Base-by-base conservation (phyloP, 768 basidiomycete genomes). In the Hydnomerulius pinastri region DNA sequence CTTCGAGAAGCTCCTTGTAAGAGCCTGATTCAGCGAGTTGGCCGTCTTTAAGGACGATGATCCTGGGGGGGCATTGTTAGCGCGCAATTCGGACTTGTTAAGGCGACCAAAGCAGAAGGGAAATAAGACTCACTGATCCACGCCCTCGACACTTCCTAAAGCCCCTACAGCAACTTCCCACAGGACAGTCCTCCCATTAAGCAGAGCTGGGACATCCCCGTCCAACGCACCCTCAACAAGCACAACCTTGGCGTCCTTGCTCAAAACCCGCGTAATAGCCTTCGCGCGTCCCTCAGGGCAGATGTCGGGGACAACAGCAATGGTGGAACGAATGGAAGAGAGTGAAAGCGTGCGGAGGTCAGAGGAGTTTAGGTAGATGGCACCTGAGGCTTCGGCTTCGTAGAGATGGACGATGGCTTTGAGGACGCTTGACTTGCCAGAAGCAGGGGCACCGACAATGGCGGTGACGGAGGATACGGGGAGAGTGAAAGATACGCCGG, bases 351-450 rank as follows among this genome's bases (percentile, higher is more conserved):
- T 83, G 28, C 88, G 84, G 47, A 98, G 89, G 59, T 97, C 90
- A 60, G 89, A 79, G 4, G 88, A 91, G 59, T 97, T 92, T 52
- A 96, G 84, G 39, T 84, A 69, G 57, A 96, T 93, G 33, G 86
- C 74, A 12, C 87, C 79, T 27, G 92, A 92, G 46, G 83, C 81
- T 15, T 80, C 77, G 12, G 94, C 76, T 60, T 98, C 94, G 66
- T 98, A 97, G 72, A 98, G 93, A 18, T 94, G 80, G 69, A 92
- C 97, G 13, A 98, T 74, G 24, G 95, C 76, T n/a, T 92, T 86
- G 43, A 92, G 70, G 48, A 92, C 84, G 1, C 92, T 90, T 9
- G 86, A 89, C 68, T 92, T 95, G 11, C 92, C 86, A 2, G 87
- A 75, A 1, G 90, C 91, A 2, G 85, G 84, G 62, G 88, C 85